These are phyloP conservation scores for Tinospora cordifolia DNA, from an alignment of 164 flowering plant genomes.

Conservation along the genomic window DNA sequence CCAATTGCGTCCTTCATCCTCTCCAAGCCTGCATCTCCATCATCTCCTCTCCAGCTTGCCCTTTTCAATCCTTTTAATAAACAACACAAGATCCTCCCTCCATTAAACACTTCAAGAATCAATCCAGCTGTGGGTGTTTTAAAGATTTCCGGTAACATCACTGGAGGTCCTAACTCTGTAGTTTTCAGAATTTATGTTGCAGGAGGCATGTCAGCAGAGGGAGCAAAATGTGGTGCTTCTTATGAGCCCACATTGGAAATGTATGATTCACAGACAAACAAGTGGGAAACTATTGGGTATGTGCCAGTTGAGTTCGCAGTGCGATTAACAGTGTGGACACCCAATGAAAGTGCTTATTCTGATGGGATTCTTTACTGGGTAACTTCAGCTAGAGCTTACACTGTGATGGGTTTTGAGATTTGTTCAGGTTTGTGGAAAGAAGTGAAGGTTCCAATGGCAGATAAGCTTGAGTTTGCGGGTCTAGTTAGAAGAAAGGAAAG, in stretches of 20 bases:
- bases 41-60: conserved; percentile 24
- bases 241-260: conserved; percentile 54
- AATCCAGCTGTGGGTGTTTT: conserved; percentile 47
- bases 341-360: conserved; percentile 43
- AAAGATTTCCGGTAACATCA: not conserved
- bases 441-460: conserved; percentile 47
- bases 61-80: conserved; percentile 50
- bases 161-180: too few relatives aligned
- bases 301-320: conserved; percentile 51
- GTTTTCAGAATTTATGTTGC: conserved; percentile 46
- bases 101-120: conserved; percentile 26
- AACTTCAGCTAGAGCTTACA: conserved; percentile 60
- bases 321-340: conserved; percentile 64
- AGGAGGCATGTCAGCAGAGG: conserved; percentile 52
- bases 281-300: conserved; percentile 33
- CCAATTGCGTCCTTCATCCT: conserved; percentile 36
- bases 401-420: conserved; percentile 39
- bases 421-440: conserved; percentile 38
- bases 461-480: conserved; percentile 47
- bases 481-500: conserved; percentile 32
- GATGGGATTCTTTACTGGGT: conserved; percentile 51
- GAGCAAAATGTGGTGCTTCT: conserved; percentile 26
- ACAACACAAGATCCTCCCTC: conserved; percentile 33
- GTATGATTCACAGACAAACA: conserved; percentile 35
- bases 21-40: conserved; percentile 10